Conservation (phyloP, 208 protist genomes). For the Trypanosoma cruzi region DNA sequence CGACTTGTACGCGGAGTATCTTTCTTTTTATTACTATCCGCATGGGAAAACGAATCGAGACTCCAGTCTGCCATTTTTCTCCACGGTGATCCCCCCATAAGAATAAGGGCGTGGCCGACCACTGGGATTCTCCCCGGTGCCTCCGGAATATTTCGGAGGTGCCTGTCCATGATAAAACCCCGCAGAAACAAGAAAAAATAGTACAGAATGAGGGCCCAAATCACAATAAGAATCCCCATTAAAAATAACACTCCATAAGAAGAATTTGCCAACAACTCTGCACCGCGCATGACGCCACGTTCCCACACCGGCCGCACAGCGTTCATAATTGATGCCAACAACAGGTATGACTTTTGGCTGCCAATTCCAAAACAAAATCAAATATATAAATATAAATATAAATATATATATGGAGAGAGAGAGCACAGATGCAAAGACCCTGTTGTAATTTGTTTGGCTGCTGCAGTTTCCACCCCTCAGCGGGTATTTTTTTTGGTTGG, state of each 20-base stretch:
- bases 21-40: conserved; percentile 14
- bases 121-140: conserved; percentile 64
- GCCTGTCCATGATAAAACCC: conserved; percentile 62
- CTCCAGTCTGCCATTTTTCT: conserved; percentile 85
- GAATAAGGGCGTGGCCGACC: conserved; percentile 76
- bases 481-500: too few species aligned
- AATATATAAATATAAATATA: neutral
- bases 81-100: conserved; percentile 69
- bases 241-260: conserved; percentile 8
- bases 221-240: conserved; percentile 15
- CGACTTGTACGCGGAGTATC: conserved; percentile 30
- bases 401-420: too few species aligned
- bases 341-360: neutral
- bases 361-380: neutral
- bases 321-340: conserved; percentile 1
- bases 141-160: conserved; percentile 67
- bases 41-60: conserved; percentile 43
- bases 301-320: neutral
- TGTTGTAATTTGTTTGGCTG: too few species aligned
- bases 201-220: conserved; percentile 43
- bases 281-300: neutral
- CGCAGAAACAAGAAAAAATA: conserved; percentile 55
- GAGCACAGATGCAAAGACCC: too few species aligned
- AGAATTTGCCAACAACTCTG: neutral
- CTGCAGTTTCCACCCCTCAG: too few species aligned